Conservation (phyloP, 257 asterid genomes). For the Lavandula angustifolia region DNA sequence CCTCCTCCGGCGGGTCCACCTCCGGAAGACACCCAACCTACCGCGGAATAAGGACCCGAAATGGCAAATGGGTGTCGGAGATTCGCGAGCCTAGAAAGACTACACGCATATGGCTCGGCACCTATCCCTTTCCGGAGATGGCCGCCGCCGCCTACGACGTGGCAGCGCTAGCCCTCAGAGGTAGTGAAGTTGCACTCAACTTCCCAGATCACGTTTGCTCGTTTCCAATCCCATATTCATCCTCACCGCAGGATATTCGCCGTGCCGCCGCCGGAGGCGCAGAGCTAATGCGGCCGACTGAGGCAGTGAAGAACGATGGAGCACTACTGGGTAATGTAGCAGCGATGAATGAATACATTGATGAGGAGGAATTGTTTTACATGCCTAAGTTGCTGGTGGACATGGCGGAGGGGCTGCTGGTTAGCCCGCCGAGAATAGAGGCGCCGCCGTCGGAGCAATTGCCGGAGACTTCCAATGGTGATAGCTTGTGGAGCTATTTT, state of each 20-base stretch:
- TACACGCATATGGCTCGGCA: constrained; percentile 48
- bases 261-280: constrained; percentile 45
- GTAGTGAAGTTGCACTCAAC: constrained; percentile 29
- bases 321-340: background rate
- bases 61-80: constrained; percentile 55
- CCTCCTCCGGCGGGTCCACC: constrained; percentile 23
- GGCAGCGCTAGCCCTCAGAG: constrained; percentile 47
- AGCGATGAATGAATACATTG: constrained; percentile 34
- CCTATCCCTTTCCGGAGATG: constrained; percentile 49
- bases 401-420: constrained; percentile 62
- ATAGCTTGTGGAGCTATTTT: constrained; percentile 46
- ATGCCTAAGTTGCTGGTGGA: constrained; percentile 52
- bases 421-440: constrained; percentile 50
- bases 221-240: constrained; percentile 36
- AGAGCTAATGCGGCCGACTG: constrained; percentile 20
- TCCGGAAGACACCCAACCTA: constrained; percentile 42
- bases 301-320: constrained; percentile 5
- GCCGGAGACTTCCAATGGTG: constrained; percentile 37
- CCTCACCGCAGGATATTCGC: constrained; percentile 38
- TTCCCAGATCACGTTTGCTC: constrained; percentile 32
- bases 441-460: constrained; percentile 40
- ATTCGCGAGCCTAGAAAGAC: constrained; percentile 49
- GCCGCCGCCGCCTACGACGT: constrained; percentile 54
- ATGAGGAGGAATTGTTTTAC: constrained; percentile 47
- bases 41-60: constrained; percentile 50